Conservation (phyloP, 2,329 filamentous ascomycete genomes). For the Penicillium concentricum region DNA sequence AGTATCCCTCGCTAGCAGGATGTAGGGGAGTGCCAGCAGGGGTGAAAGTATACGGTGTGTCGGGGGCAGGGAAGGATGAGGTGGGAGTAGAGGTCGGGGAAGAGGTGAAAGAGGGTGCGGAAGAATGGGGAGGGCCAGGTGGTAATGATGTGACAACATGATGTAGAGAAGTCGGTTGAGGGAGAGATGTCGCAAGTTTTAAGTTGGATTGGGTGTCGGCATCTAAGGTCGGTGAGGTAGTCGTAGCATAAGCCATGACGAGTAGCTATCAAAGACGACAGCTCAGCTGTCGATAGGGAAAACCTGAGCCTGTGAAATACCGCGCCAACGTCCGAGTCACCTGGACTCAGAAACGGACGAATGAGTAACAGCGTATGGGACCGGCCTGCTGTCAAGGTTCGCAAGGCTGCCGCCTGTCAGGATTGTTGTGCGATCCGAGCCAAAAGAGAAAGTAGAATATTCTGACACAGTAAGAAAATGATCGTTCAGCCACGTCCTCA, state of each 20-base stretch:
- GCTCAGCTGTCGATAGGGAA: slow-evolving; percentile 32
- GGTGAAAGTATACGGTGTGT: slow-evolving; percentile 35
- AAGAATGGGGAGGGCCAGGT: slow-evolving; percentile 25
- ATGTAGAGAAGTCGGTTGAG: slow-evolving; percentile 35
- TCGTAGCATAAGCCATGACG: slow-evolving; percentile 41
- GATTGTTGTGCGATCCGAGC: slow-evolving; percentile 33
- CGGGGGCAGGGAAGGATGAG: slow-evolving; percentile 27
- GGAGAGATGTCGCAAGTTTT: slow-evolving; percentile 33
- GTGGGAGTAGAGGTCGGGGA: slow-evolving; percentile 31
- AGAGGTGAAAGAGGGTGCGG: slow-evolving; percentile 31
- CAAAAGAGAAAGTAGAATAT: slow-evolving; percentile 30
- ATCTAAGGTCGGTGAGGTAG: slow-evolving; percentile 37
- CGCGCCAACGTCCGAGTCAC: slow-evolving; percentile 40
- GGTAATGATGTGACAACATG: slow-evolving; percentile 37
- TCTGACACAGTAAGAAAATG: slow-evolving; percentile 29
- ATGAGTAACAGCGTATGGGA: slow-evolving; percentile 29
- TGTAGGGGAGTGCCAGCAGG: slow-evolving; percentile 38
- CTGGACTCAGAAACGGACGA: slow-evolving; percentile 39
- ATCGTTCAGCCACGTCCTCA: slow-evolving; percentile 42
- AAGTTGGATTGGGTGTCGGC: slow-evolving; percentile 38
- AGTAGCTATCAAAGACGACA: slow-evolving; percentile 29
- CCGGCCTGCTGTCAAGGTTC: slow-evolving; percentile 31
- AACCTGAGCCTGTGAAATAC: slow-evolving; percentile 28
- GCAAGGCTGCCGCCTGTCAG: slow-evolving; percentile 24
- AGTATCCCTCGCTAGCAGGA: slow-evolving; percentile 33